Evolutionary conservation across 495 filamentous ascomycete genomes (phyloP), one percentile per base, ranked within the genome.

Genomic region (Podospora australis): DNA sequence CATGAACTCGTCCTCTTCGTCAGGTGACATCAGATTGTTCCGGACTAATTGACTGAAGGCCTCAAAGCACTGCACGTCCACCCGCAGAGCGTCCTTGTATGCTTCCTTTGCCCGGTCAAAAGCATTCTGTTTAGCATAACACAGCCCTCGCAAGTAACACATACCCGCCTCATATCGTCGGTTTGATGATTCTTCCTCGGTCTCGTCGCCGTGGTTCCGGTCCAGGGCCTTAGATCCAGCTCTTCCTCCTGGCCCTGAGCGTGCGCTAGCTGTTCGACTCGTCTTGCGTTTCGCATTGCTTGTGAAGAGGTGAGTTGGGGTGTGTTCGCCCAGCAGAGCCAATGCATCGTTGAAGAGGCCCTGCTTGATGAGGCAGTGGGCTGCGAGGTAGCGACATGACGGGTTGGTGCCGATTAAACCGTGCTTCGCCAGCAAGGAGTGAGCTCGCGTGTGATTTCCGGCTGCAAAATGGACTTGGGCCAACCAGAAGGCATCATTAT

Each of bases 31-130:
- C 21, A 97, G 78, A 16, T 84, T 86, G 66, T 97, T 97, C 71
- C 90, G 90, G 85, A 96, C 96, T 41, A 99, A 77, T 65, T 96
- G 89, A 49, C 95, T 90, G 59, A 97, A 97, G 2, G 92, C 92
- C 63, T 99, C 92, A 59, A 94, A 97, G 65, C 92, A 99, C 63
- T 96, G 90, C 5, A 97, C 90, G 63, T 99, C 94, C 59, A 99
- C 96, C 39, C 87, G 77, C 34, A 97, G 87, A 6, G 92, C 92
- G 56, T 94, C 87, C 70, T 95, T 96, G 74, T 96, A 99, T 68
- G 94, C 96, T 58, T 96, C 90, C 58, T 95, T 95, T 28, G 92
- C 92, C 21, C 90, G 83, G 60, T 99, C 94, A 54, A 96, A 97
- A 11, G 90, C 87, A 66, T 97, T 99, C 68, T 95, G 88, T 66